Evolutionary conservation across 2,329 filamentous ascomycete species (phyloP), one percentile per base, ranked within the genome.

Genomic region (Talaromyces sp.): DNA sequence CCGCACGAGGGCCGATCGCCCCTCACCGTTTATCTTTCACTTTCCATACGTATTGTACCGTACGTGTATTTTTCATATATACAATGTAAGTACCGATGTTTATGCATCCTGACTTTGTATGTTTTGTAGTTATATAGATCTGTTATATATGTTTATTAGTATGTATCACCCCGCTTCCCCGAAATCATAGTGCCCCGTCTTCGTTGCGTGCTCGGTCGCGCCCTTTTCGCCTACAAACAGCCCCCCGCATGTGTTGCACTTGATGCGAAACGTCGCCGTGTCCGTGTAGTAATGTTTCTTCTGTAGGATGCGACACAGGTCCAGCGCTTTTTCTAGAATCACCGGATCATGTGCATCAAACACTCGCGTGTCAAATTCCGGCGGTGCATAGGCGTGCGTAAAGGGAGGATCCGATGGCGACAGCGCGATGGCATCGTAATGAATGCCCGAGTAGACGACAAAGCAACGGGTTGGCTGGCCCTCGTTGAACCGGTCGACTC

Each of bases 351-450:
- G 73, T 0, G 82, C 74, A 60, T 86, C 81, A 58, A 97, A 85
- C 0, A 95, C 84, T 66, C 88, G 88, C n/a, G 88, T 84, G 70
- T 97, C 93, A 64, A 88, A 84, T 27, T 94, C 89, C 0, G 90
- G 85, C 8, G 88, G 84, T 11, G 85, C 78, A 53, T 83, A 79
- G 6, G 85, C 77, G 61, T 78, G 81, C 51, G 79, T 81, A 66
- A 81, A 80, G 3, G 84, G 85, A 65, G 75, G 81, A 64, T 81
- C 83, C 24, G 80, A 86, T 43, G 83, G 85, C 19, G 86, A 87
- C 65, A 96, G 85, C 0, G 90, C 91, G 62, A 97, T 88, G 7
- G 90, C 88, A 74, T 97, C 93, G 75, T 97, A 97, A 73, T 97
- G 92, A 56, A 97, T 94, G 2, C 92, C 92, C 0, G 89, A 93